Percentiles rank a stretch among this genome's conserved stretches.
Conservation (phyloP, 2,329 filamentous ascomycete species). For the Balansia obtecta region DNA sequence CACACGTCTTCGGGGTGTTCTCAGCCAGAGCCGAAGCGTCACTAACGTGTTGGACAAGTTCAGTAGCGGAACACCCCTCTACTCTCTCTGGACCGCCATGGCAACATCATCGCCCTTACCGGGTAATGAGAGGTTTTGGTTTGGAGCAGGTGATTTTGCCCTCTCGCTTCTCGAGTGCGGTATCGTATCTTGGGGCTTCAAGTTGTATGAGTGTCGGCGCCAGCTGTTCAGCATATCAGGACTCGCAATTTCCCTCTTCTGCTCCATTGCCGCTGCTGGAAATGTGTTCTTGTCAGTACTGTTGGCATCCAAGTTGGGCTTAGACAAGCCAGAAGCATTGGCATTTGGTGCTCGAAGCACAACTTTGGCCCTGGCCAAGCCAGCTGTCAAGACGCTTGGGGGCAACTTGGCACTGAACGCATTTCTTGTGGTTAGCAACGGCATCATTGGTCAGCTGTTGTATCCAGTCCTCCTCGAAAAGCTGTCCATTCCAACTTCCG, state of each 20-base stretch:
- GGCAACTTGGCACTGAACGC: slow-evolving; percentile 36
- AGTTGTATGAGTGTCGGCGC: slow-evolving; percentile 36
- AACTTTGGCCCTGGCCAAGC: slow-evolving; percentile 36
- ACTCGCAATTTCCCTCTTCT: slow-evolving; percentile 24
- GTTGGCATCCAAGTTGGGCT: slow-evolving; percentile 21
- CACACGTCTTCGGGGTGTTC: slow-evolving; percentile 25
- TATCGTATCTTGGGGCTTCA: slow-evolving; percentile 40
- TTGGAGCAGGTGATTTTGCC: slow-evolving; percentile 36
- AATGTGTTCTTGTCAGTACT: slow-evolving; percentile 32
- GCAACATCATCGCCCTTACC: slow-evolving; percentile 7
- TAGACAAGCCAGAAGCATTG: slow-evolving; percentile 23
- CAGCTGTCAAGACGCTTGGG: slow-evolving; percentile 30
- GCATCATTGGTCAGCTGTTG: slow-evolving; percentile 30
- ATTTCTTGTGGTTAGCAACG: slow-evolving; percentile 37
- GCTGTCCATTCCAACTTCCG: slow-evolving; percentile 12
- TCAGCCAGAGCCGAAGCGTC: slow-evolving; percentile 17
- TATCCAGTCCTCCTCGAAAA: slow-evolving; percentile 23
- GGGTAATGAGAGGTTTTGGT: slow-evolving; percentile 15
- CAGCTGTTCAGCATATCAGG: slow-evolving; percentile 33
- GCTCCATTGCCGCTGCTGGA: slow-evolving; percentile 22
- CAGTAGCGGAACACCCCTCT: slow-evolving; percentile 22
- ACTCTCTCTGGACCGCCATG: slow-evolving; percentile 21
- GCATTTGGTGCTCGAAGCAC: slow-evolving; percentile 38
- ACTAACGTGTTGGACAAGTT: slow-evolving; percentile 17
- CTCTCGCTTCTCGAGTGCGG: slow-evolving; percentile 36